Evolutionary conservation across 169 alveolate genomes (phyloP), one percentile per base, ranked within the genome.

Genomic region (Babesia ovata): DNA sequence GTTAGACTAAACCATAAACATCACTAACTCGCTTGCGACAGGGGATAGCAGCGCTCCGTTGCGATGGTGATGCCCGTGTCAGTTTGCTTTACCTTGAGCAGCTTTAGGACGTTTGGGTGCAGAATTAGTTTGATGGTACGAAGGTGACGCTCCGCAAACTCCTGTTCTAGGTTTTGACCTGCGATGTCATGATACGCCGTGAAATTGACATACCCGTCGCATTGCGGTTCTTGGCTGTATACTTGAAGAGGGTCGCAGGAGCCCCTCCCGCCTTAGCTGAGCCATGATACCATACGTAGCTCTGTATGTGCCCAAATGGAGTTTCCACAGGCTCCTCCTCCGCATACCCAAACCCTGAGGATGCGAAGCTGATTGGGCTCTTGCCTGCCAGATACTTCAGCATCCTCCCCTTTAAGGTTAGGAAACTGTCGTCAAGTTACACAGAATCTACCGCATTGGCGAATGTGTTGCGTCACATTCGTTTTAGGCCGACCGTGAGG

Each of bases 11-110:
- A 63, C 49, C 52, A 19, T 62, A 70, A 21, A 59, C 62, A 57
- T 28, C 24, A 81, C 83, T 66, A 60, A 71, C 86, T 82, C 57
- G 73, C 60, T 53, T 53, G 42, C 6, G 78, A 49, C 22, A 88
- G 63, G 0, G 93, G 93, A 12, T 75, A 62, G 56, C 93, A 88
- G 63, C 87, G 86, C 59, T 88, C 93, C 24, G 93, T 88, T 58
- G 84, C 91, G 73, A 88, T 88, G 56, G 79, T 79, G 24, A 88
- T 88, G 28, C 86, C 70, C 26, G 70, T 76, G 29, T 88, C 91
- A 45, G 72, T 74, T 59, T 88, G 90, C 53, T 81, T 59, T 19
- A 86, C 70, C 75, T 84, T 70, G 46, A 84, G 39, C 17, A 88
- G 90, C 71, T 85, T 84, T 39, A 88, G 81, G 26, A 88, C 81